Base-by-base conservation (phyloP, 371 early-diverging fungal species). In the Mortierella sp. region DNA sequence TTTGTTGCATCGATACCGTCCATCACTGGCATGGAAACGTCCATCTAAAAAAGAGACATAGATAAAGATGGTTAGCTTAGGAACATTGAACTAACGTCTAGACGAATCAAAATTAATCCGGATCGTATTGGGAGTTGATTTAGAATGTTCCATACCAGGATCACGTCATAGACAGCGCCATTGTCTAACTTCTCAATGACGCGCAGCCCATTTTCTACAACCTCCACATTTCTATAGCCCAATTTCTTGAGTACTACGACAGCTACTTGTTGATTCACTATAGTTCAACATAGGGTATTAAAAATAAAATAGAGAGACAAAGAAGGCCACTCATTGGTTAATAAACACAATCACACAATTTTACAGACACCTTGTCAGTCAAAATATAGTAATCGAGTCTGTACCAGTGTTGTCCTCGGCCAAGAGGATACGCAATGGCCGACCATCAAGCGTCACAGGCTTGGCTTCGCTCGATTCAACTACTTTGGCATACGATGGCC, bases 241-340 rank as follows among this genome's bases (percentile, higher is more conserved):
- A 88, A 61, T 43, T 87, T 69, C 61, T 85, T 86, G 25, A 88
- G 73, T 29, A 87, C 87, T 19, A 87, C 86, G 12, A 86, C 82
- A n/a, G 87, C 87, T 57, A 89, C 84, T 60, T 86, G 86, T 74
- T 89, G 89, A 62, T 89, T 89, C 48, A 88, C 86, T 82, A 52
- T 52, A 37, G 37, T 37, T 37, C 5, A 37, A 37, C 9, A 37
- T 5, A 37, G 37, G 37, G n/a, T n/a, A n/a, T n/a, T n/a, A n/a
- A n/a, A n/a, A n/a, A n/a, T n/a, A n/a, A n/a, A n/a, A n/a, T n/a
- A n/a, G n/a, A n/a, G n/a, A n/a, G 43, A 9, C 28, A 2, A 64
- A 45, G n/a, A 7, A 46, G 45, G 7, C 3, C 47, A 45, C 7
- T 21, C 19, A 50, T n/a, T 4, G 19, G 23, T 19, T 14, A n/a